A percentile compares a stretch with the other conserved stretches of the same genome.
phyloP scores from a whole-genome alignment of 202 grass and related monocot genomes.

The Zizania palustris region DNA sequence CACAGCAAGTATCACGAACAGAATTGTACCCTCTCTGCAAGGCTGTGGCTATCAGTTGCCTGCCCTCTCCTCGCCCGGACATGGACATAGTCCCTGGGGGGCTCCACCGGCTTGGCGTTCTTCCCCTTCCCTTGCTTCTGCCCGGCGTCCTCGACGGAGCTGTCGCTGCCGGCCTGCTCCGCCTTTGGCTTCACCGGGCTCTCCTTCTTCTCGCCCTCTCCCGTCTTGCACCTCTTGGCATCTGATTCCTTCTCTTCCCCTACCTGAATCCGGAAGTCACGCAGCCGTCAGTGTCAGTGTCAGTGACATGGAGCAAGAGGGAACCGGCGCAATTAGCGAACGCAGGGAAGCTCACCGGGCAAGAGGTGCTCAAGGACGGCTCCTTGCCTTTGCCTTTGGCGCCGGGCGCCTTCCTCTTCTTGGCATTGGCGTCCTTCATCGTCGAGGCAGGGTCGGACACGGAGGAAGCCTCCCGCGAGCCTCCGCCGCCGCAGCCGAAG shows the following conservation, averaged over 20 bases:
- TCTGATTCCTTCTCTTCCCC: conserved; percentile 48
- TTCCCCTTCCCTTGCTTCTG: conserved; percentile 56
- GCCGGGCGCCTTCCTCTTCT: conserved; percentile 63
- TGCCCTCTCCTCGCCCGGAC: conserved; percentile 81
- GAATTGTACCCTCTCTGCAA: conserved; percentile 68
- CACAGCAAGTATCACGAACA: not conserved
- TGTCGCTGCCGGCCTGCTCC: conserved; percentile 55
- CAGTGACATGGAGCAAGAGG: not conserved
- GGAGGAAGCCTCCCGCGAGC: conserved; percentile 58
- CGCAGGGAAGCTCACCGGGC: conserved; percentile 40
- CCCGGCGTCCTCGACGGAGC: conserved; percentile 50
- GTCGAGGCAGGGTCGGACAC: conserved; percentile 63
- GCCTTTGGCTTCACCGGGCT: conserved; percentile 43
- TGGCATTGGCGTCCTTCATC: conserved; percentile 54
- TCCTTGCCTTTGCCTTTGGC: conserved; percentile 63
- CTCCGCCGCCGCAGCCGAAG: conserved; percentile 14
- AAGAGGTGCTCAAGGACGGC: conserved; percentile 35
- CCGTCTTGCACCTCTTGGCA: conserved; percentile 53
- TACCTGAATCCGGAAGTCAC: conserved; percentile 40
- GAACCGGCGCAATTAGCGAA: not conserved
- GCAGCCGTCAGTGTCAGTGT: not conserved
- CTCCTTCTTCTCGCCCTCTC: conserved; percentile 33
- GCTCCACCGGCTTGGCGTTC: conserved; percentile 57
- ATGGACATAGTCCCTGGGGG: conserved; percentile 81
- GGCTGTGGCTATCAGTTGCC: conserved; percentile 80